phyloP scores from a whole-genome alignment of 768 basidiomycete genomes.

The Macrocybe gigantea region DNA sequence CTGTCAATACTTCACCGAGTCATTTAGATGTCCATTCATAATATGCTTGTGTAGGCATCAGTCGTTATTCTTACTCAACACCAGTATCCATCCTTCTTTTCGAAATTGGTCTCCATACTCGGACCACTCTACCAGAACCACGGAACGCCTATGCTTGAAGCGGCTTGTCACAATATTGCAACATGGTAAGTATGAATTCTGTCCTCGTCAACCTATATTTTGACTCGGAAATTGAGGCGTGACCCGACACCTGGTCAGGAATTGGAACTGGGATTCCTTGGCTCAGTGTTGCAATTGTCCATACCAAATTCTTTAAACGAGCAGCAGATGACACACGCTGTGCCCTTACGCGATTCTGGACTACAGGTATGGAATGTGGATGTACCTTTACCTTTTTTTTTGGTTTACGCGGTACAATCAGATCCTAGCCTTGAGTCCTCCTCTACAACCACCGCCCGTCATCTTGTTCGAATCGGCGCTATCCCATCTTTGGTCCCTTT shows the following conservation, averaged over 20 bases:
- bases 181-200: slow-evolving; percentile 56
- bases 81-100: slow-evolving; percentile 80
- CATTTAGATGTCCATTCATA: background rate
- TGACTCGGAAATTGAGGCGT: slow-evolving; percentile 62
- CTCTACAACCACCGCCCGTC: slow-evolving; percentile 52
- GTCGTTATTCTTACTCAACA: slow-evolving; percentile 78
- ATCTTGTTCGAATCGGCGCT: slow-evolving; percentile 59
- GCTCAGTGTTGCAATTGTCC: slow-evolving; percentile 66
- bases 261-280: slow-evolving; percentile 80
- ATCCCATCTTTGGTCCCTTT: slow-evolving; percentile 73
- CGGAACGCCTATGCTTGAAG: slow-evolving; percentile 77
- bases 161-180: slow-evolving; percentile 80
- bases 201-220: slow-evolving; percentile 11
- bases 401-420: slow-evolving; percentile 18
- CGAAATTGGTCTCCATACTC: slow-evolving; percentile 56
- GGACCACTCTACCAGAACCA: slow-evolving; percentile 72
- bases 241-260: slow-evolving; percentile 62
- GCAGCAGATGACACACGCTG: slow-evolving; percentile 62
- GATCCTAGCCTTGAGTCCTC: slow-evolving; percentile 64
- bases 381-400: background rate
- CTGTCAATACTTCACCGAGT: slow-evolving; percentile 6
- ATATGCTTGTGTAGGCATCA: slow-evolving; percentile 44
- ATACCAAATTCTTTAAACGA: slow-evolving; percentile 65
- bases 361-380: slow-evolving; percentile 38
- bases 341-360: slow-evolving; percentile 46